A percentile compares a stretch with the other conserved stretches of the same genome.
Conservation (phyloP, 495 filamentous ascomycete genomes). For the Cladorrhinum samala region DNA sequence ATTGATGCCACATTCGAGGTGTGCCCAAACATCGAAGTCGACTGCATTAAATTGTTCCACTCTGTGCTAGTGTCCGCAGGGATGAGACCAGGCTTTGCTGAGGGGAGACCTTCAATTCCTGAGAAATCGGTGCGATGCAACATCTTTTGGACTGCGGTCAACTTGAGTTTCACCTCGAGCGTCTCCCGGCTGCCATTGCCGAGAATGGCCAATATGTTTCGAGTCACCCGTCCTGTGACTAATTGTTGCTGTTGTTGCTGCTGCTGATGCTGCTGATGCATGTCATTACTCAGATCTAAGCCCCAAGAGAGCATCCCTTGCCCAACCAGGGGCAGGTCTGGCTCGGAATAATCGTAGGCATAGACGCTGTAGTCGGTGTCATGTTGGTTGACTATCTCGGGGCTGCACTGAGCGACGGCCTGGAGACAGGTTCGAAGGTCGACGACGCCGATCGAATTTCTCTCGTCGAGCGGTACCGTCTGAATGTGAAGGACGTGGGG, state of each 20-base stretch:
- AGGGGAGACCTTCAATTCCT: slow-evolving; percentile 16
- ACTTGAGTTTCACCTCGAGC: slow-evolving; percentile 84
- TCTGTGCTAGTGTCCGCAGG: slow-evolving; percentile 38
- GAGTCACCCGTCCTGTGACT: slow-evolving; percentile 85
- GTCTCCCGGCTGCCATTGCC: slow-evolving; percentile 80
- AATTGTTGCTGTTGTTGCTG: slow-evolving; percentile 58
- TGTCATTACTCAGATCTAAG: slow-evolving; percentile 49
- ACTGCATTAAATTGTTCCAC: slow-evolving; percentile 46
- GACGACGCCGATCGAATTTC: slow-evolving; percentile 69
- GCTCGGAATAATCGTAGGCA: slow-evolving; percentile 93
- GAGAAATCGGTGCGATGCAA: slow-evolving; percentile 41
- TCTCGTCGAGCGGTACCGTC: slow-evolving; percentile 71
- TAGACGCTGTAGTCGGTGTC: slow-evolving; percentile 95
- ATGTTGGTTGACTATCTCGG: slow-evolving; percentile 76
- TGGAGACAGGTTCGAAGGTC: slow-evolving; percentile 87
- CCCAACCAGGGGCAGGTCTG: slow-evolving; percentile 84
- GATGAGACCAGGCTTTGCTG: slow-evolving; percentile 20
- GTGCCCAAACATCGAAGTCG: slow-evolving; percentile 33
- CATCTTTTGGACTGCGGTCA: slow-evolving; percentile 74
- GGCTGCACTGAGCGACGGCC: slow-evolving; percentile 70
- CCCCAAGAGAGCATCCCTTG: slow-evolving; percentile 94
- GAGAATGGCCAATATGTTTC: slow-evolving; percentile 76
- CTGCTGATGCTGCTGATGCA: slow-evolving; percentile 50
- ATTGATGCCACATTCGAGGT: slow-evolving; percentile 21
- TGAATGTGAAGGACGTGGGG: slow-evolving; percentile 75